These are phyloP conservation scores for Euphorbia celastroides DNA, from an alignment of 441 rosid species.

Conservation along the genomic window DNA sequence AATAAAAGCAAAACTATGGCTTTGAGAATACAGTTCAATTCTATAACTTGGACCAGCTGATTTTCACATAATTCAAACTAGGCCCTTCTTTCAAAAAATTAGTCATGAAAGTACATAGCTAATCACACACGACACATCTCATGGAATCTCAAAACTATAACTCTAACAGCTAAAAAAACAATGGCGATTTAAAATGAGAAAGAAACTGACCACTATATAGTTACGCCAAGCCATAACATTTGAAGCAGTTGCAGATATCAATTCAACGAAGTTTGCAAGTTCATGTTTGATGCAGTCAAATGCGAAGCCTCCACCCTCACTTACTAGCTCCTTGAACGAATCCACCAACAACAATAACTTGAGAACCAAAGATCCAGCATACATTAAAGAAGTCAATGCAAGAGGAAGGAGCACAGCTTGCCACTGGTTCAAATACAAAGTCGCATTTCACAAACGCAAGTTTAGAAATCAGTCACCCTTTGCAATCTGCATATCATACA, in stretches of 20 bases:
- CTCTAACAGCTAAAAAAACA: background rate
- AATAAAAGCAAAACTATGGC: background rate
- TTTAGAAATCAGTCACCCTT: constrained; percentile 31
- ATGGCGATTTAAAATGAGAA: constrained; percentile 1
- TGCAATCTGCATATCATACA: constrained; percentile 34
- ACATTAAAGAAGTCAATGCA: constrained; percentile 64
- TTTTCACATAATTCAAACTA: background rate
- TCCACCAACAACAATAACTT: constrained; percentile 41
- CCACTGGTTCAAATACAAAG: constrained; percentile 74
- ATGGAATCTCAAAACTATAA: background rate
- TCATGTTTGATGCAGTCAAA: constrained; percentile 19
- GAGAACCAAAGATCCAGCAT: constrained; percentile 57
- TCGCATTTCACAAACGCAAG: constrained; percentile 29
- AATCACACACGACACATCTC: background rate
- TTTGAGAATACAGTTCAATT: background rate
- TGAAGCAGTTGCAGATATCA: constrained; percentile 26
- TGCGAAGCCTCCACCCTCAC: constrained; percentile 27
- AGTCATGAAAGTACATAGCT: background rate
- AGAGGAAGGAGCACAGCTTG: constrained; percentile 78
- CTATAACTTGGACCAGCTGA: background rate
- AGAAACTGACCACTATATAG: constrained; percentile 61
- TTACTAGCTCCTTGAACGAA: constrained; percentile 34
- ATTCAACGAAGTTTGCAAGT: constrained; percentile 8
- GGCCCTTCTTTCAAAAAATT: background rate
- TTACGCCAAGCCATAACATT: constrained; percentile 88